Base-by-base conservation (phyloP, 2,329 filamentous ascomycete genomes). In the Nemania sp. region DNA sequence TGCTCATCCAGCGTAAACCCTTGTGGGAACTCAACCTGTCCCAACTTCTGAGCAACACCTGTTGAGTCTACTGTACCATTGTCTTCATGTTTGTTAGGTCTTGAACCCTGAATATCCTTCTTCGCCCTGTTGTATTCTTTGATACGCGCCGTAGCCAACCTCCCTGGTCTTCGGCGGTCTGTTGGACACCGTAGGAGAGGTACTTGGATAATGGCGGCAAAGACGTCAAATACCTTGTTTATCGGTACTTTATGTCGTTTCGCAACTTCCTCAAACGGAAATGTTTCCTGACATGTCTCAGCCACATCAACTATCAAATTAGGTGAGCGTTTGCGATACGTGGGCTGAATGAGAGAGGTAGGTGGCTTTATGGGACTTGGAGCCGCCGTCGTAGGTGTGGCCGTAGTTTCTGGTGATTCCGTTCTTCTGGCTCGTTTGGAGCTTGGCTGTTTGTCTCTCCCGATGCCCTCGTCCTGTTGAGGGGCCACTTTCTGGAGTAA, bases 261-360 rank as follows among this genome's bases (percentile, higher is more conserved):
- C 1, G 84, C 84, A 3, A 86, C 78, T 35, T 80, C 79, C 3
- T 79, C 79, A 58, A 84, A 85, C 3, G 84, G 84, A 58, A 85
- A 84, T 3, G 75, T 75, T 56, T 80, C 79, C 72, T 84, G 80
- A 51, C 82, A 82, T 0, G 84, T 85, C 72, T 85, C 81, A 3
- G 83, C 83, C 24, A 86, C 81, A 72, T 86, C 84, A 26, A 85
- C 81, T 43, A 85, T 81, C 26, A 84, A 78, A 65, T 77, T 78
- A 2, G 75, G 75, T 24, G 75, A 79, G 43, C 77, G 79, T 64
- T 80, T 82, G 27, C 77, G 78, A 49, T 78, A 77, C 35, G 71
- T 78, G 2, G 73, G 72, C 27, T 76, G 73, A 29, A 74, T 74
- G 24, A 78, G 74, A 27, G 71, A 73, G 1, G 70, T 63, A 11